A percentile compares a stretch with the other conserved stretches of the same genome.
Conservation (phyloP, 2,329 filamentous ascomycete genomes). For the Cordyceps cicadae region DNA sequence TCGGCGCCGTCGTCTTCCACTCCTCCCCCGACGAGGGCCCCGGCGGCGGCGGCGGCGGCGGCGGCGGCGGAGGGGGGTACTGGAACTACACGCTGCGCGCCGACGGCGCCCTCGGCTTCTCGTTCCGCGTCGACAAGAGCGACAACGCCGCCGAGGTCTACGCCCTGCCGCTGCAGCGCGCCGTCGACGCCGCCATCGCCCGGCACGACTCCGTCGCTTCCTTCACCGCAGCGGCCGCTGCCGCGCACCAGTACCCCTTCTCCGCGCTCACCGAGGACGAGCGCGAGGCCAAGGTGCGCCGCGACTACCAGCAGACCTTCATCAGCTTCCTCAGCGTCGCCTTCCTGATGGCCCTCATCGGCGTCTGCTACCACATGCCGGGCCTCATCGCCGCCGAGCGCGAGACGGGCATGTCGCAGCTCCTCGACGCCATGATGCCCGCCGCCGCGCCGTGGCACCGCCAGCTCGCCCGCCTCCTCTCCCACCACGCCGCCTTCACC, state of each 20-base stretch:
- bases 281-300: constrained; percentile 46
- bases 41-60: too few species aligned
- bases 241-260: constrained; percentile 25
- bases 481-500: constrained; percentile 60
- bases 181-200: constrained; percentile 55
- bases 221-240: constrained; percentile 25
- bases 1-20: constrained; percentile 63
- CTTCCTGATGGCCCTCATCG: constrained; percentile 61
- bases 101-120: constrained; percentile 47
- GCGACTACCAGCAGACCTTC: constrained; percentile 55
- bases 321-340: constrained; percentile 58
- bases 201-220: constrained; percentile 5
- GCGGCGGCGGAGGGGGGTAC: not conserved
- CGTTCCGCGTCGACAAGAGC: constrained; percentile 46
- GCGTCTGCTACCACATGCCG: constrained; percentile 63
- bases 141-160: constrained; percentile 60
- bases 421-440: constrained; percentile 71
- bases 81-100: constrained; percentile 71
- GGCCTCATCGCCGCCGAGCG: constrained; percentile 63
- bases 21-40: constrained; percentile 56
- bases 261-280: constrained; percentile 34
- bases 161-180: constrained; percentile 58
- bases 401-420: constrained; percentile 61
- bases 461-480: constrained; percentile 34
- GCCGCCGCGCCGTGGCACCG: constrained; percentile 42